Evolutionary conservation across 495 filamentous ascomycete species (phyloP).

Genomic region (Tuber borchii): DNA sequence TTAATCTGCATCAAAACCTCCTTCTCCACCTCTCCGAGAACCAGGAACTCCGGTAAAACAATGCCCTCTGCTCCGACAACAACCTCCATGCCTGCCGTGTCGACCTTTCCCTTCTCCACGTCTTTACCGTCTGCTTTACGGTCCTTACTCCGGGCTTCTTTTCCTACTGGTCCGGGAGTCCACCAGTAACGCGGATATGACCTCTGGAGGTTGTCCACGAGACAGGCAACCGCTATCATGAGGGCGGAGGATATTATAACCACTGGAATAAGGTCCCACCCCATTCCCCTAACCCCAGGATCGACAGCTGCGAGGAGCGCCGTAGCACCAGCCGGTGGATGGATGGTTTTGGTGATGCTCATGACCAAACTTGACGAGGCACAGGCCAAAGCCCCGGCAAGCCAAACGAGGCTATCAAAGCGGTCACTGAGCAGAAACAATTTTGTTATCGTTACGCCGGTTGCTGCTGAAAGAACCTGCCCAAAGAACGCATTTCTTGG

Average conservation of each 20-base stretch:
- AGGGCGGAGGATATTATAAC: slow-evolving; percentile 59
- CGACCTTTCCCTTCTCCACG: neutral
- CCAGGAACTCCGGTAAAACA: slow-evolving; percentile 33
- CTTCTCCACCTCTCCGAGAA: slow-evolving; percentile 29
- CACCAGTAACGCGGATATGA: slow-evolving; percentile 78
- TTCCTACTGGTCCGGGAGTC: slow-evolving; percentile 49
- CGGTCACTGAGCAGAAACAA: slow-evolving; percentile 58
- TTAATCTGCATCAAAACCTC: slow-evolving; percentile 33
- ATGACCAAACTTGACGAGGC: slow-evolving; percentile 64
- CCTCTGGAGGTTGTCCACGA: slow-evolving; percentile 71
- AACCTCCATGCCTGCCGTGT: neutral
- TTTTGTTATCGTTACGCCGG: slow-evolving; percentile 64
- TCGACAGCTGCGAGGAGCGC: slow-evolving; percentile 70
- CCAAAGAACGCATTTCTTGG: slow-evolving; percentile 70
- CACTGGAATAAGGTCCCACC: slow-evolving; percentile 67
- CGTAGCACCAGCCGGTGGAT: slow-evolving; percentile 85
- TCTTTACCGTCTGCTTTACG: neutral
- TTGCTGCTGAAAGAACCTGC: slow-evolving; percentile 60
- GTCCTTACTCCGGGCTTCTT: slow-evolving; percentile 14
- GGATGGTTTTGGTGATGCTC: slow-evolving; percentile 69
- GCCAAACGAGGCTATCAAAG: slow-evolving; percentile 54
- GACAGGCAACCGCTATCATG: slow-evolving; percentile 59
- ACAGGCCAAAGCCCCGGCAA: slow-evolving; percentile 65
- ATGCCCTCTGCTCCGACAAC: slow-evolving; percentile 28
- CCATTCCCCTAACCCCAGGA: slow-evolving; percentile 51